Base-by-base conservation (phyloP, 1,139 yeast species). In the Yamadazyma siamensis region DNA sequence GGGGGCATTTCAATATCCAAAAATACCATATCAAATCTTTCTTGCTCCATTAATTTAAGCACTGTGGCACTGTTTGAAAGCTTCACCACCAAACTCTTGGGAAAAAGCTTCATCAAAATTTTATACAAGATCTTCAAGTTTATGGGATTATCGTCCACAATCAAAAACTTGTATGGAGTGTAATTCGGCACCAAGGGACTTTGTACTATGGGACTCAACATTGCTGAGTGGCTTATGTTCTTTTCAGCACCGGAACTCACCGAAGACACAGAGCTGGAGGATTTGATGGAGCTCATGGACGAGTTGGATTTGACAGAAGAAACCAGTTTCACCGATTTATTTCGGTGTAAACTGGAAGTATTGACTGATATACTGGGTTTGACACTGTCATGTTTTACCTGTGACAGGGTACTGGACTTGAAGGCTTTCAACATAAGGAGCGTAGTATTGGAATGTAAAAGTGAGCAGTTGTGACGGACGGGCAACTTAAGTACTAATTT, bases 1-100 rank as follows among this genome's bases (percentile, higher is more conserved):
- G 47, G 50, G 3, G 75, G 75, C 75, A 68, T 68, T 40, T 68
- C 75, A 28, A 68, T 68, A 40, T 68, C 75, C 29, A 68, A 47
- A 38, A 68, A 68, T 9, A 65, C 56, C 28, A 58, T 42, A 36
- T 66, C 70, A 36, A 52, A 65, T 14, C 34, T 35, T 27, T 49
- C 46, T 3, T 41, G 29, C 10, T 39, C 32, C 4, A 59, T 39
- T 19, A 49, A 27, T 9, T 47, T 35, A 28, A 52, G 39, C n/a
- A 65, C 64, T 27, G 49, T 45, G 2, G 62, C 50, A 19, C 62
- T 54, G 40, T 65, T 67, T 27, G 51, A 54, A 4, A 63, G 41
- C 32, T 54, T 53, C 5, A 47, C 46, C 8, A 65, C 50, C 11
- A 34, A 28, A 25, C 65, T 47, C 29, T 49, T 47, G 4, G 75